Evolutionary conservation across 192 early-diverging fungal genomes (phyloP).

Genomic region (Coemansia sp.): DNA sequence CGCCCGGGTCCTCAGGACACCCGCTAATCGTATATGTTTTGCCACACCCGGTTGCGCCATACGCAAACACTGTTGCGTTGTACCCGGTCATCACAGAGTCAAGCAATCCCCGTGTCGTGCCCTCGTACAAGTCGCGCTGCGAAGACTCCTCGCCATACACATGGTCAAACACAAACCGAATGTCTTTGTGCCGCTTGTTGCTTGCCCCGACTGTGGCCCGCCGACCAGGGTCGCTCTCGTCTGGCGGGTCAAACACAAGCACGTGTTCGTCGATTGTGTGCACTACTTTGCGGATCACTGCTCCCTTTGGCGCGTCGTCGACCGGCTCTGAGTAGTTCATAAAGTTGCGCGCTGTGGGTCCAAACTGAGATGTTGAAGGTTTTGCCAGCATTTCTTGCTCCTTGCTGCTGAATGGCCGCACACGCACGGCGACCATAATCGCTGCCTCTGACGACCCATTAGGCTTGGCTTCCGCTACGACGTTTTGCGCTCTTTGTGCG

Average conservation of each 20-base stretch:
- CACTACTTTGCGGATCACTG: constrained; percentile 55
- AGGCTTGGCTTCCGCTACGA: background rate
- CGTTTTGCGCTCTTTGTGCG: constrained; percentile 2
- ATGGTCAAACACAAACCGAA: constrained; percentile 74
- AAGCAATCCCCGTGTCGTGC: constrained; percentile 67
- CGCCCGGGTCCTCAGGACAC: constrained; percentile 62
- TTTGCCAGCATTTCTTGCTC: constrained; percentile 52
- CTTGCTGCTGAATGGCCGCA: constrained; percentile 59
- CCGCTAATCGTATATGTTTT: constrained; percentile 87
- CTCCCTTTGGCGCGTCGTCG: constrained; percentile 1
- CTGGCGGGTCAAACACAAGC: constrained; percentile 73
- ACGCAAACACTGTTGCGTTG: constrained; percentile 91
- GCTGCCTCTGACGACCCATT: constrained; percentile 31
- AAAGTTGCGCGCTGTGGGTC: constrained; percentile 46
- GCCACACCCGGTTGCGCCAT: constrained; percentile 80
- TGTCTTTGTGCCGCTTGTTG: constrained; percentile 66
- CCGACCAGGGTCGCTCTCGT: constrained; percentile 53
- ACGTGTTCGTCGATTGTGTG: constrained; percentile 68
- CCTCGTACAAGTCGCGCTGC: constrained; percentile 71
- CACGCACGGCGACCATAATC: constrained; percentile 57
- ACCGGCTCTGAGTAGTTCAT: constrained; percentile 41
- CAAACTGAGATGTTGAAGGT: constrained; percentile 44
- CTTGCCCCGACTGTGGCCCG: constrained; percentile 49
- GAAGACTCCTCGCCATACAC: constrained; percentile 70
- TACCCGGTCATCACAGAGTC: constrained; percentile 73